Evolutionary conservation across 441 rosid species (phyloP).

Genomic region (Manihot esculenta): DNA sequence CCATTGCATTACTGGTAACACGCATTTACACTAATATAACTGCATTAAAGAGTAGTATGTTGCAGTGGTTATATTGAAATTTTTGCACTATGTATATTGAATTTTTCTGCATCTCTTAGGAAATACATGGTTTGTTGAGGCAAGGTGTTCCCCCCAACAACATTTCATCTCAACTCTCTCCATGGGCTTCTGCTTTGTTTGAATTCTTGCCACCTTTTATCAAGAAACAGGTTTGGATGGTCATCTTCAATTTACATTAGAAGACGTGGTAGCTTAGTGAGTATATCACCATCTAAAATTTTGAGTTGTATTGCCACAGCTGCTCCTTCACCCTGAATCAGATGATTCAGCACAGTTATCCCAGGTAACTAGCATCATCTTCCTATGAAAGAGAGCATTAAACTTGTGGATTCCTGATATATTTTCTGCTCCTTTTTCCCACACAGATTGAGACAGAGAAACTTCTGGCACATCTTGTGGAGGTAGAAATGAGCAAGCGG

Average conservation of each 20-base stretch:
- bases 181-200: slow-evolving; percentile 97
- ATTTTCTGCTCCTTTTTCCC: slow-evolving; percentile 5
- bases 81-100: neutral
- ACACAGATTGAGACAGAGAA: slow-evolving; percentile 98
- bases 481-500: slow-evolving; percentile 92
- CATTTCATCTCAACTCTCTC: slow-evolving; percentile 89
- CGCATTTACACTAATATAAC: no score
- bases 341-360: slow-evolving; percentile 99
- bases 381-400: neutral
- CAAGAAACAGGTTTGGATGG: slow-evolving; percentile 73
- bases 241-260: slow-evolving; percentile 9
- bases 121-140: slow-evolving; percentile 85
- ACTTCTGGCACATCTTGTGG: slow-evolving; percentile 96
- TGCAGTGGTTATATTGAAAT: neutral
- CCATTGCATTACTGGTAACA: no score
- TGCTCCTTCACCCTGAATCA: slow-evolving; percentile 93
- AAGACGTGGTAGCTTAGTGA: slow-evolving; percentile 19
- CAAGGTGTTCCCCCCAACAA: slow-evolving; percentile 68
- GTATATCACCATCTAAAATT: slow-evolving; percentile 25
- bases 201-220: slow-evolving; percentile 94
- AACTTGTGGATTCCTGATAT: slow-evolving; percentile 18
- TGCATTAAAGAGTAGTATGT: no score
- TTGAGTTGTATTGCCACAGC: slow-evolving; percentile 45
- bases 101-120: slow-evolving; percentile 41
- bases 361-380: slow-evolving; percentile 57